Percentiles rank a stretch among this genome's conserved stretches.
These are phyloP conservation scores for Mrakia hoshinonis DNA, from an alignment of 768 basidiomycete species.

Conservation along the genomic window DNA sequence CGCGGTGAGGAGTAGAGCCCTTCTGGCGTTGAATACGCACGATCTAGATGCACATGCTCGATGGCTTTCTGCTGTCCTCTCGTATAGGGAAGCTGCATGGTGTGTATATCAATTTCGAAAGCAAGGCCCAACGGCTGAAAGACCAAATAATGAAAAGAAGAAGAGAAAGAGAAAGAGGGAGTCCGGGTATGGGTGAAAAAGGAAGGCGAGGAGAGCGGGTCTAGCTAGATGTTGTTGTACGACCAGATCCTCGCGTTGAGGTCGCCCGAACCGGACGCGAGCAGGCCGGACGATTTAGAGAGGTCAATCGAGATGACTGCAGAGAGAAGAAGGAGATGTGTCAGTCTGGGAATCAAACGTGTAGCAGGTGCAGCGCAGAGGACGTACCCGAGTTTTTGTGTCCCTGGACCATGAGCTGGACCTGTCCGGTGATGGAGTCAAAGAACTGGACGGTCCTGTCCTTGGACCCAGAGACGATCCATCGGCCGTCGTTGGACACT, in stretches of 20 bases:
- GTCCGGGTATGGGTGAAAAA: not conserved
- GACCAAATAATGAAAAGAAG: not conserved
- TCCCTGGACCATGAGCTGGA: slow-evolving; percentile 89
- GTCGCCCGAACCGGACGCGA: slow-evolving; percentile 65
- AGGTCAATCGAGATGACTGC: slow-evolving; percentile 68
- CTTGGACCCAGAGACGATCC: slow-evolving; percentile 92
- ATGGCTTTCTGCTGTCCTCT: too few relatives aligned
- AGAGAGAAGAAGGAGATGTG: slow-evolving; percentile 9
- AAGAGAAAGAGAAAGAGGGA: not conserved
- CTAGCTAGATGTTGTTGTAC: slow-evolving; percentile 8
- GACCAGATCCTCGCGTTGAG: slow-evolving; percentile 62
- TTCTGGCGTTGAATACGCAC: too few relatives aligned
- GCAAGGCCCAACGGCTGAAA: not conserved
- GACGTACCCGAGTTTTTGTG: slow-evolving; percentile 57
- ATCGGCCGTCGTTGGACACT: slow-evolving; percentile 82
- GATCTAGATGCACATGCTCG: too few relatives aligned
- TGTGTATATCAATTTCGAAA: too few relatives aligned
- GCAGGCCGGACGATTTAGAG: slow-evolving; percentile 52
- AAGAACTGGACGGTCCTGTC: slow-evolving; percentile 70
- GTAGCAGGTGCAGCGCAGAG: not conserved
- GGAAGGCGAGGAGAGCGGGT: not conserved
- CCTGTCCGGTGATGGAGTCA: slow-evolving; percentile 75
- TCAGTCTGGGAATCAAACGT: not conserved
- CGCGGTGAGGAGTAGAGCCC: not conserved
- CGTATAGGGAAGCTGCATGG: too few relatives aligned